phyloP scores from a whole-genome alignment of 2,329 filamentous ascomycete species.

The Calonectria pteridis region DNA sequence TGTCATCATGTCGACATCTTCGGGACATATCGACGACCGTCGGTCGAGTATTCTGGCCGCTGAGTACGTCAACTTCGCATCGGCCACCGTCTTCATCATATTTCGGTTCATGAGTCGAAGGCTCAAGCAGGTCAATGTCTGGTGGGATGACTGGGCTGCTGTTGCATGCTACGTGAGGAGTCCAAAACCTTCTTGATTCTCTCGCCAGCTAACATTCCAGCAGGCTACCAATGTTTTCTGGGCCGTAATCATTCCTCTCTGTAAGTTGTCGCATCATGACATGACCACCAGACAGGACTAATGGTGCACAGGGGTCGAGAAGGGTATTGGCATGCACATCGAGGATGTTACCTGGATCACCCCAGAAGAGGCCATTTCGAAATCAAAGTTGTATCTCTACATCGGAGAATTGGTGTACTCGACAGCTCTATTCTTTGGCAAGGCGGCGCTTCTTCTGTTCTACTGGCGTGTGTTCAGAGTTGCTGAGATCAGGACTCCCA shows the following conservation, averaged over 20 bases:
- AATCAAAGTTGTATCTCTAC: conserved; percentile 30
- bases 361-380: conserved; percentile 20
- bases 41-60: conserved; percentile 32
- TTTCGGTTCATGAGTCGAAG: conserved; percentile 35
- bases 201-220: background rate
- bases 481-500: conserved; percentile 40
- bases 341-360: conserved; percentile 25
- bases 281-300: background rate
- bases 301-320: conserved; percentile 26
- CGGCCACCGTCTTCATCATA: conserved; percentile 32
- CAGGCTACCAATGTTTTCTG: conserved; percentile 32
- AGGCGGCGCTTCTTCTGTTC: conserved; percentile 45
- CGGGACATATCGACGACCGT: background rate
- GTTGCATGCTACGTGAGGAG: conserved; percentile 33
- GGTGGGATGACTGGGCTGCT: conserved; percentile 43
- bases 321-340: conserved; percentile 36
- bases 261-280: background rate
- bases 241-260: conserved; percentile 32
- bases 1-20: background rate
- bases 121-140: conserved; percentile 29
- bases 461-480: conserved; percentile 50
- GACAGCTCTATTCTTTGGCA: conserved; percentile 45
- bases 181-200: background rate
- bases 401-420: conserved; percentile 47
- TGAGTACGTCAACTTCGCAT: conserved; percentile 37